Evolutionary conservation across 306 rosid genomes (phyloP), one percentile per base, ranked within the genome.

Genomic region (Chamaecrista fasciculata): DNA sequence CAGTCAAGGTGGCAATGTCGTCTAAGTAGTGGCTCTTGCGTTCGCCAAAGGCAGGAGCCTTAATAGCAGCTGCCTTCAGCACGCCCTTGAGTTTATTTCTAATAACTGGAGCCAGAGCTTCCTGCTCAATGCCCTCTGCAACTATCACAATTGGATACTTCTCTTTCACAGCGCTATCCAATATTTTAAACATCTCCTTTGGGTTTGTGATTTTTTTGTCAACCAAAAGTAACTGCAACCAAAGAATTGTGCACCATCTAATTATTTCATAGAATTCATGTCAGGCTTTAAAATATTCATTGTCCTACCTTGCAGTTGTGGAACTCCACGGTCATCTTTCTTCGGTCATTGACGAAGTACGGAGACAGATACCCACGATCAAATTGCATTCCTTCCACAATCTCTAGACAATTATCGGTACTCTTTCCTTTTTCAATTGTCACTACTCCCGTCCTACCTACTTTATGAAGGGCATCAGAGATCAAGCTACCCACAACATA

Each of bases 321-420:
- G 70, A 90, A 83, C 80, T 93, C 98, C 28, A 79, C 84, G 4
- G 66, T 81, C 96, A 73, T 90, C 83, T 86, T 93, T 64, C 71
- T 78, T 73, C 84, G 66, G 66, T 93, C 85, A 15, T 88, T 93
- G 67, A 93, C 94, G 33, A 90, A 88, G 74, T 93, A 88, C 11
- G 88, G 91, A 5, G 98, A 90, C 49, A 90, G 72, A 82, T 88
- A 93, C 66, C 98, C 97, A 0, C 91, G 89, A 67, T 88, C 94
- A 59, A 93, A 90, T 69, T 90, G 88, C 98, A 93, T 93, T 71
- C 98, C 98, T 80, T 93, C 98, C 8, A 90, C 97, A 69, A 93
- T 70, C 79, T 93, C 75, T 56, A 93, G 79, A 52, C 75, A 85
- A 83, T 82, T 90, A 66, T 88, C 89, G 4, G 67, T 79, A 60